A percentile compares a stretch with the other conserved stretches of the same genome.
Evolutionary conservation across 176 grass and related monocot species (phyloP).

Genomic region (Cenchrus americanus): DNA sequence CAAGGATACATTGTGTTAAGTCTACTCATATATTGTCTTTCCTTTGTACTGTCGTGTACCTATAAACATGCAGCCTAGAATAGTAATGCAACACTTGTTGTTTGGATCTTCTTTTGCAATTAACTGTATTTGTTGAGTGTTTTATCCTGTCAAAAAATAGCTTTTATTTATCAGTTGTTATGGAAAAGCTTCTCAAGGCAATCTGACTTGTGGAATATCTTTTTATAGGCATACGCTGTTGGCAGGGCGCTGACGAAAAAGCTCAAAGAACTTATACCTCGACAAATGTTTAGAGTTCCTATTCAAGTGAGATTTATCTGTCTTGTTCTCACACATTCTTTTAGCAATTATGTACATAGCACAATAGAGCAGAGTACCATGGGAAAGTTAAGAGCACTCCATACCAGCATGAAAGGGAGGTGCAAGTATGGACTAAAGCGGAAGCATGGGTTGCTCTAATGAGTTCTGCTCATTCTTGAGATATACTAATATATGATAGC

Average conservation of each 20-base stretch:
- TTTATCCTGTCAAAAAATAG: slow-evolving; percentile 17
- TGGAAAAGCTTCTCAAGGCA: slow-evolving; percentile 16
- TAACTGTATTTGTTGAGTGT: neutral
- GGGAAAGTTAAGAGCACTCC: slow-evolving; percentile 22
- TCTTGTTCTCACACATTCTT: slow-evolving; percentile 39
- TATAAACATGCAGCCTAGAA: slow-evolving; percentile 2
- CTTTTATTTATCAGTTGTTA: neutral
- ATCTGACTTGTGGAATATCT: slow-evolving; percentile 33
- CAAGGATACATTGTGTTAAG: slow-evolving; percentile 21
- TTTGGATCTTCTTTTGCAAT: neutral
- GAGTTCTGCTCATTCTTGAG: neutral
- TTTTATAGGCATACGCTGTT: slow-evolving; percentile 83
- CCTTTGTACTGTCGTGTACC: slow-evolving; percentile 7
- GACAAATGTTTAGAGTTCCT: slow-evolving; percentile 97
- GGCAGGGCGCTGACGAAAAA: slow-evolving; percentile 91
- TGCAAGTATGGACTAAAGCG: neutral
- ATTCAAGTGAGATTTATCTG: slow-evolving; percentile 73
- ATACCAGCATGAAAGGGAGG: neutral
- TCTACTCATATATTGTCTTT: slow-evolving; percentile 10
- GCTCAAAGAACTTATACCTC: slow-evolving; percentile 96
- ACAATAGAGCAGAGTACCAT: neutral
- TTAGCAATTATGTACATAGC: slow-evolving; percentile 28
- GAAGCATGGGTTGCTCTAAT: neutral
- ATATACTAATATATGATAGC: neutral
- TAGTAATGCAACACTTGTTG: neutral